phyloP scores from a whole-genome alignment of 148 eudicot species.

The Agrostemma githago region DNA sequence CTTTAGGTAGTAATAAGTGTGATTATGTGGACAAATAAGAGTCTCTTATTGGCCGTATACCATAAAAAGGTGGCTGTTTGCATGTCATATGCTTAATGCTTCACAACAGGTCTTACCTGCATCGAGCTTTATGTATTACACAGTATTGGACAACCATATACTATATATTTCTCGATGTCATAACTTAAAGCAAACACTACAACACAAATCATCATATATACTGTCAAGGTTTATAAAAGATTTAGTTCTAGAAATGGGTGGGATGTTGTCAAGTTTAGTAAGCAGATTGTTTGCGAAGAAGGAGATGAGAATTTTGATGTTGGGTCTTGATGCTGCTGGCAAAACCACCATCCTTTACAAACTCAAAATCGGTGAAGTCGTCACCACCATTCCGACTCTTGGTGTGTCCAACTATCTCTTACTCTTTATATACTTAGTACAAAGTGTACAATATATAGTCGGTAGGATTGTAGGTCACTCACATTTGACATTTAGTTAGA shows the following conservation, averaged over 20 bases:
- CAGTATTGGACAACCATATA: background rate
- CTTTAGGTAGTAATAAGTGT: background rate
- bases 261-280: conserved; percentile 44
- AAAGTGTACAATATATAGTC: no score
- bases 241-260: conserved; percentile 44
- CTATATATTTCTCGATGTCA: no score
- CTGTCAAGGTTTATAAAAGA: background rate
- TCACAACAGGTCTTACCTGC: background rate
- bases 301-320: conserved; percentile 86
- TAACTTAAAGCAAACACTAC: background rate
- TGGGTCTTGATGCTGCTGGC: conserved; percentile 83
- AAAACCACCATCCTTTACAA: conserved; percentile 84
- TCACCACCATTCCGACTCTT: conserved; percentile 73
- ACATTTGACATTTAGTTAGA: no score
- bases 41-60: background rate
- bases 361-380: conserved; percentile 77
- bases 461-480: no score
- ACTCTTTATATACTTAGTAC: no score
- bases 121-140: background rate
- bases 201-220: background rate
- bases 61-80: background rate
- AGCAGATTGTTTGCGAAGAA: conserved; percentile 57
- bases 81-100: background rate
- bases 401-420: conserved; percentile 31
- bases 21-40: background rate